A percentile compares a stretch with the other conserved stretches of the same genome.
Evolutionary conservation across 768 basidiomycete species (phyloP).

Genomic region (Russula sp.): DNA sequence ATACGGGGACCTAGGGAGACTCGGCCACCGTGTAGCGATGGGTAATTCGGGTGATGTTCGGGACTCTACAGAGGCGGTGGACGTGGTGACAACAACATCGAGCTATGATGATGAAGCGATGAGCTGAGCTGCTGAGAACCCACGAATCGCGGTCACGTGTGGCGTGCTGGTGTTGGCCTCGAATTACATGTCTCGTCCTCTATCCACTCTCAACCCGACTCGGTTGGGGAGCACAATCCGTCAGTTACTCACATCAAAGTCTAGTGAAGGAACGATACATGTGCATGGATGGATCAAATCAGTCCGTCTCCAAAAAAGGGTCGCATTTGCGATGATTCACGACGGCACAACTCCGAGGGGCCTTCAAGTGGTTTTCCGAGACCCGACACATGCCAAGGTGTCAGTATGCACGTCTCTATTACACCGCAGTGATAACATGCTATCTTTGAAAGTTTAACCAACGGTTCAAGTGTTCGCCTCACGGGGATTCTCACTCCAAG

Average conservation of each 20-base stretch:
- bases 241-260: conserved; percentile 14
- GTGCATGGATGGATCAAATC: conserved; percentile 85
- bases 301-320: conserved; percentile 76
- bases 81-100: too few relatives aligned
- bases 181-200: not conserved
- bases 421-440: not conserved
- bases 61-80: not conserved
- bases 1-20: not conserved
- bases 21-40: not conserved
- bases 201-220: not conserved
- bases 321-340: conserved; percentile 75
- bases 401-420: conserved; percentile 21
- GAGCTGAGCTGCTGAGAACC: too few relatives aligned
- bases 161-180: not conserved
- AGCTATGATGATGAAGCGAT: too few relatives aligned
- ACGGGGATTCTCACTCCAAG: conserved; percentile 40
- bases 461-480: conserved; percentile 50
- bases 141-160: not conserved
- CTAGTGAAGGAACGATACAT: conserved; percentile 19
- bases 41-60: not conserved
- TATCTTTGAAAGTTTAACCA: conserved; percentile 35
- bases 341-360: conserved; percentile 72
- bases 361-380: conserved; percentile 70
- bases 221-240: conserved; percentile 20
- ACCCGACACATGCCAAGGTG: conserved; percentile 32